These are phyloP conservation scores for Pestalotiopsis sp. DNA, from an alignment of 2,329 filamentous ascomycete species.

Conservation along the genomic window DNA sequence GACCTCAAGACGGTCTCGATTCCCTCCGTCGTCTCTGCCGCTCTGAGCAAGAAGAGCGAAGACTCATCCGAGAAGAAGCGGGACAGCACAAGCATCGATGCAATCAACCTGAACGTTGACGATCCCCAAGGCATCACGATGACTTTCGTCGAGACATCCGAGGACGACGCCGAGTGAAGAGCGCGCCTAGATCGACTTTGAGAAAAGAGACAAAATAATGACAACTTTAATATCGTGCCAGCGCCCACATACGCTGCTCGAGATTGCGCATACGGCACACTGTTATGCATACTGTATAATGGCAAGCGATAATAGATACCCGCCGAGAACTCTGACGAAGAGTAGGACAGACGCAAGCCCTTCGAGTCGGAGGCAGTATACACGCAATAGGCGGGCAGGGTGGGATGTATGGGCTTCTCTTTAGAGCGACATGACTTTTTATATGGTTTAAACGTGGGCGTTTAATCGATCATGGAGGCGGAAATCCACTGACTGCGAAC, in stretches of 20 bases:
- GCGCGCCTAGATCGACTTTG: not conserved
- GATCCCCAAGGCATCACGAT: conserved; percentile 44
- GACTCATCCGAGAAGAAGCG: conserved; percentile 21
- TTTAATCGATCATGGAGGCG: not conserved
- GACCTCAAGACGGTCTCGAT: conserved; percentile 19
- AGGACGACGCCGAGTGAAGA: conserved; percentile 23
- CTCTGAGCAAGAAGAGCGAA: conserved; percentile 13
- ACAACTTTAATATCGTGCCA: conserved; percentile 6
- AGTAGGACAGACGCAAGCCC: not conserved
- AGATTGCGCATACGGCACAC: not conserved
- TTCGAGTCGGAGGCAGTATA: not conserved
- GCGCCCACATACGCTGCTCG: not conserved
- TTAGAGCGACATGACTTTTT: conserved; percentile 8
- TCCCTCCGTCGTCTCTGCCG: conserved; percentile 19
- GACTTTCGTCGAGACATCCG: conserved; percentile 45
- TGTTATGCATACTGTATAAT: conserved; percentile 2
- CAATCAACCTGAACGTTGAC: conserved; percentile 45
- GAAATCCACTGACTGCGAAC: conserved; percentile 4
- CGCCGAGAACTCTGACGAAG: not conserved
- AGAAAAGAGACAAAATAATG: not conserved
- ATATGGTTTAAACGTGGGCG: not conserved
- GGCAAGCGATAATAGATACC: conserved; percentile 2
- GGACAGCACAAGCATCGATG: conserved; percentile 33
- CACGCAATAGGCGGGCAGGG: not conserved
- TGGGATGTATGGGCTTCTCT: not conserved